A percentile compares a stretch with the other conserved stretches of the same genome.
Evolutionary conservation across 176 grass and related monocot genomes (phyloP).

Genomic region (Ampelocalamus luodianensis): DNA sequence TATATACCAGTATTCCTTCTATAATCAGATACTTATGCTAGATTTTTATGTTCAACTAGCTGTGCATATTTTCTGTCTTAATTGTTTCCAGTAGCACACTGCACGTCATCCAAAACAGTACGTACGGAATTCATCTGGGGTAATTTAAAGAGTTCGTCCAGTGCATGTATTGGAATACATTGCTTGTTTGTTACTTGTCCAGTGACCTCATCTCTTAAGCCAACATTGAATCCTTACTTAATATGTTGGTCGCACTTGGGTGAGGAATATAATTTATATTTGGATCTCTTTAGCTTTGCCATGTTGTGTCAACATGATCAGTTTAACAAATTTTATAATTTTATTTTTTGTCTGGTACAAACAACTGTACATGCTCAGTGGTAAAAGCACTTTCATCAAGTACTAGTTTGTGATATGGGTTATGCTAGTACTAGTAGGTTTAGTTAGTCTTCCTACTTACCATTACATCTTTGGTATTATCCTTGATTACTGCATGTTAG

Average conservation of each 20-base stretch:
- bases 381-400: background rate
- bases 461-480: background rate
- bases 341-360: background rate
- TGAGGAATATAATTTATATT: background rate
- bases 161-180: background rate
- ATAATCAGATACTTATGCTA: conserved; percentile 11
- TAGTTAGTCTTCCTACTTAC: background rate
- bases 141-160: background rate
- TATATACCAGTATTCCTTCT: conserved; percentile 35
- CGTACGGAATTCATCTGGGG: background rate
- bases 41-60: background rate
- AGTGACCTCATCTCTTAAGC: background rate
- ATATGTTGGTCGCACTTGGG: background rate
- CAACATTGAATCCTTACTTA: conserved; percentile 1
- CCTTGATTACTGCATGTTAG: conserved; percentile 1
- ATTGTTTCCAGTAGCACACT: background rate
- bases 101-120: background rate
- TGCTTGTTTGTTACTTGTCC: conserved; percentile 6
- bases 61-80: background rate
- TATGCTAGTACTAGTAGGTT: background rate
- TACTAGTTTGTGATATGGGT: background rate
- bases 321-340: background rate
- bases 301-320: background rate
- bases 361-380: background rate
- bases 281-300: background rate